phyloP scores from a whole-genome alignment of 2,329 filamentous ascomycete species.

The Diaporthe longicolla region DNA sequence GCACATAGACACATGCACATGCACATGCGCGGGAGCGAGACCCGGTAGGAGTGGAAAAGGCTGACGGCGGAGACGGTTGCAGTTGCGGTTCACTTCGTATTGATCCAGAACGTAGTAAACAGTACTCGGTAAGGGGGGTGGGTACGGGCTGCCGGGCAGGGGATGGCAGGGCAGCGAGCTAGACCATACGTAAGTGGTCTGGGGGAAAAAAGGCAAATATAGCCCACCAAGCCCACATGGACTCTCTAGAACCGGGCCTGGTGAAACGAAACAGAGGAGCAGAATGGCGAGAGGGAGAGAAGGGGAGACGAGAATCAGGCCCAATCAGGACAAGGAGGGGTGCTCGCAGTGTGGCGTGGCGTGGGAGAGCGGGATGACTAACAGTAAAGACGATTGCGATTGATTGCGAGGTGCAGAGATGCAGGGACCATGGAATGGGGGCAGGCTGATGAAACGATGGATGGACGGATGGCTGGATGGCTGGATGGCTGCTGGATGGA shows the following conservation, averaged over 20 bases:
- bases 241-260: not conserved
- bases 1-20: not conserved
- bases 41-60: slow-evolving; percentile 11
- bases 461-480: slow-evolving; percentile 7
- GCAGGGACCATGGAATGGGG: not conserved
- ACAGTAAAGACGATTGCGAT: not conserved
- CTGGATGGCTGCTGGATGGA: slow-evolving; percentile 20
- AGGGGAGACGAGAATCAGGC: not conserved
- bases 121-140: not conserved
- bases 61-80: slow-evolving; percentile 47
- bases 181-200: slow-evolving; percentile 7
- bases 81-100: slow-evolving; percentile 58
- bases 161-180: not conserved
- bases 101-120: slow-evolving; percentile 42
- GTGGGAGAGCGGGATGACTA: not conserved
- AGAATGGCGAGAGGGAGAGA: not conserved
- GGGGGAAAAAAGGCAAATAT: slow-evolving; percentile 1
- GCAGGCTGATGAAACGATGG: slow-evolving; percentile 18
- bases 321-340: slow-evolving; percentile 31
- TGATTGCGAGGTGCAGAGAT: not conserved
- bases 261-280: slow-evolving; percentile 31
- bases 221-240: slow-evolving; percentile 4
- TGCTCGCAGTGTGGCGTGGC: slow-evolving; percentile 1
- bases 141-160: not conserved
- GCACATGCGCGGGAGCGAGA: not conserved